These are phyloP conservation scores for Metschnikowia borealis DNA, from an alignment of 805 yeast genomes.

Conservation along the genomic window DNA sequence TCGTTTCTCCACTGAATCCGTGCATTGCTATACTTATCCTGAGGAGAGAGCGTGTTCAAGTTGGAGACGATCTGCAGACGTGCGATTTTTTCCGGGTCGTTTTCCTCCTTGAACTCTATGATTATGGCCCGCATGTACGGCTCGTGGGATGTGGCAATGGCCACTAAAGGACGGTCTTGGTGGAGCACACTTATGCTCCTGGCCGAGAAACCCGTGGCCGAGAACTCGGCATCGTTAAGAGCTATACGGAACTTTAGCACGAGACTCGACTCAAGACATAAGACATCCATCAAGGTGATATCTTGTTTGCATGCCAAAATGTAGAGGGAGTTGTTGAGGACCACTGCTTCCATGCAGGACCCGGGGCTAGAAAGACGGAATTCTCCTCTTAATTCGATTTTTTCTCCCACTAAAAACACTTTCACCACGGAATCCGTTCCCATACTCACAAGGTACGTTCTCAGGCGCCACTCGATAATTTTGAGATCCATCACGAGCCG, in stretches of 20 bases:
- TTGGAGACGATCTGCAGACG: slow-evolving; percentile 28
- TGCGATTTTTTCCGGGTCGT: slow-evolving; percentile 14
- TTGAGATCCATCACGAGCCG: slow-evolving; percentile 39
- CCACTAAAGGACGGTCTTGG: slow-evolving; percentile 32
- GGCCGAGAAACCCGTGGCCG: slow-evolving; percentile 60
- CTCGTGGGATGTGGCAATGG: slow-evolving; percentile 70
- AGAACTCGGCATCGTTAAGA: slow-evolving; percentile 69
- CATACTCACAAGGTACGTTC: slow-evolving; percentile 45
- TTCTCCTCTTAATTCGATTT: slow-evolving; percentile 1
- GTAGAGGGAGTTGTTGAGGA: slow-evolving; percentile 27
- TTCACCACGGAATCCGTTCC: slow-evolving; percentile 56
- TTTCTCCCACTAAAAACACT: slow-evolving; percentile 27
- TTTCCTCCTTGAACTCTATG: slow-evolving; percentile 38
- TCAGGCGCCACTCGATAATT: slow-evolving; percentile 11
- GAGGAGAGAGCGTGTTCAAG: slow-evolving; percentile 53
- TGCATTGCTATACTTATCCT: slow-evolving; percentile 61
- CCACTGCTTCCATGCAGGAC: slow-evolving; percentile 44
- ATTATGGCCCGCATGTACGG: slow-evolving; percentile 73
- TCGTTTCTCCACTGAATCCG: slow-evolving; percentile 41
- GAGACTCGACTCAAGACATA: slow-evolving; percentile 16
- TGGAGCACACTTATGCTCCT: slow-evolving; percentile 33
- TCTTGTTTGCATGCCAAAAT: slow-evolving; percentile 58
- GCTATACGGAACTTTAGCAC: slow-evolving; percentile 44
- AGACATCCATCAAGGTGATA: slow-evolving; percentile 53
- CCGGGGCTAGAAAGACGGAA: slow-evolving; percentile 48